phyloP scores from a whole-genome alignment of 73 alveolate genomes.

The Tetrahymena borealis region DNA sequence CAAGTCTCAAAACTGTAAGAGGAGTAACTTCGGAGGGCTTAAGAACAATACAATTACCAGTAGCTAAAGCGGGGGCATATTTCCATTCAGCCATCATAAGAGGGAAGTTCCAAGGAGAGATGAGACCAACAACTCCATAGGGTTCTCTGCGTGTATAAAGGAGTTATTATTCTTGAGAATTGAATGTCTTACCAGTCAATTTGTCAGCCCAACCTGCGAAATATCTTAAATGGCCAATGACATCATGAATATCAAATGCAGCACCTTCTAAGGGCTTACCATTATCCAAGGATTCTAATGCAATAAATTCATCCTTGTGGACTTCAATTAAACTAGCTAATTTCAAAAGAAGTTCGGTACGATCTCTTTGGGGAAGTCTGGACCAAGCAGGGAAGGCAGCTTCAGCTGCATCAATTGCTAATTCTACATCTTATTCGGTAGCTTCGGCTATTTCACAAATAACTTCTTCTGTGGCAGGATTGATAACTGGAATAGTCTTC shows the following conservation, averaged over 20 bases:
- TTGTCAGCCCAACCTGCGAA: slow-evolving; percentile 75
- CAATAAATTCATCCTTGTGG: slow-evolving; percentile 56
- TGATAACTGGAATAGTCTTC: slow-evolving; percentile 22
- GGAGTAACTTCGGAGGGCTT: slow-evolving; percentile 92
- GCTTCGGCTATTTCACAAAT: slow-evolving; percentile 41
- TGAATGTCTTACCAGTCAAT: slow-evolving; percentile 37
- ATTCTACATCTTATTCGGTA: slow-evolving; percentile 61
- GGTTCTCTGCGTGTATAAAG: slow-evolving; percentile 56
- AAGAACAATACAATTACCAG: slow-evolving; percentile 82
- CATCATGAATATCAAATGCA: slow-evolving; percentile 50
- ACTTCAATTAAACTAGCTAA: slow-evolving; percentile 59
- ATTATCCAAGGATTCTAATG: slow-evolving; percentile 64
- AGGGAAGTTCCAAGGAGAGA: slow-evolving; percentile 93
- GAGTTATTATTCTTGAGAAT: not conserved
- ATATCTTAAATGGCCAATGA: slow-evolving; percentile 44
- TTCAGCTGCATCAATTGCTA: slow-evolving; percentile 69
- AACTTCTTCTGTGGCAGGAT: slow-evolving; percentile 57
- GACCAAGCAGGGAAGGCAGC: slow-evolving; percentile 68
- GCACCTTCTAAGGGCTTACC: slow-evolving; percentile 66
- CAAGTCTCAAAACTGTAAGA: slow-evolving; percentile 70
- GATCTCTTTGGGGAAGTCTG: slow-evolving; percentile 34
- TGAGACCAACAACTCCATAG: slow-evolving; percentile 80
- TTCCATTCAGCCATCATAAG: slow-evolving; percentile 76
- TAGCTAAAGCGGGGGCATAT: slow-evolving; percentile 83
- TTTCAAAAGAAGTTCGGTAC: slow-evolving; percentile 46